phyloP scores from a whole-genome alignment of 441 rosid genomes.

The Erysimum cheiri region DNA sequence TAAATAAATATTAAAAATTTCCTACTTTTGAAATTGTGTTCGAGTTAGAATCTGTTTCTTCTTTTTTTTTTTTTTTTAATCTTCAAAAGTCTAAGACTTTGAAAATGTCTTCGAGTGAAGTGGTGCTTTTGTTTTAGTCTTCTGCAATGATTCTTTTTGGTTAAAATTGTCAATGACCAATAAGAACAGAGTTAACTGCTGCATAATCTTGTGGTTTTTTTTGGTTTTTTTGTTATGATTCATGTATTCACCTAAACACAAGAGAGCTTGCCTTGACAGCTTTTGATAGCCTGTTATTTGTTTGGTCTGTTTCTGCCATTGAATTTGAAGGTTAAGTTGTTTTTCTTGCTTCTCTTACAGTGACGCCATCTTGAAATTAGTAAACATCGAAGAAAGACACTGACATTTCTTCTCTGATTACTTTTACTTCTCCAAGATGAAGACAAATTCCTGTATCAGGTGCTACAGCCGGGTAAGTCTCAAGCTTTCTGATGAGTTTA shows the following conservation, averaged over 20 bases:
- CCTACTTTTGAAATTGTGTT: neutral
- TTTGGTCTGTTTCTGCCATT: slow-evolving; percentile 10
- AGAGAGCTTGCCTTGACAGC: slow-evolving; percentile 12
- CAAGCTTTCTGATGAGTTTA: slow-evolving; percentile 21
- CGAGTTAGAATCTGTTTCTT: neutral
- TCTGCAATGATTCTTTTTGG: neutral
- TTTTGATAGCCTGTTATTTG: neutral
- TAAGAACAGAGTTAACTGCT: neutral
- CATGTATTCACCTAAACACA: neutral
- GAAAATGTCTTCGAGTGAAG: neutral
- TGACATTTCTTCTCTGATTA: slow-evolving; percentile 45
- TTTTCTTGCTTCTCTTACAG: slow-evolving; percentile 40
- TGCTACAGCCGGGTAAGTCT: slow-evolving; percentile 56
- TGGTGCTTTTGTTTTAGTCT: slow-evolving; percentile 2
- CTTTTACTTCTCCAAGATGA: slow-evolving; percentile 45
- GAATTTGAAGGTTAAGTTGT: slow-evolving; percentile 27
- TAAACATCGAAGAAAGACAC: slow-evolving; percentile 48
- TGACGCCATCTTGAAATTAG: slow-evolving; percentile 11
- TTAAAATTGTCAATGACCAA: too few relatives aligned
- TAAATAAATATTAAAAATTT: neutral
- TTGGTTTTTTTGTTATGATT: neutral
- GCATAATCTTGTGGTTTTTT: neutral
- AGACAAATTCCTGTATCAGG: slow-evolving; percentile 45
- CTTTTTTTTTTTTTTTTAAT: too few relatives aligned
- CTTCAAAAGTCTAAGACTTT: neutral